Evolutionary conservation across 2,329 filamentous ascomycete genomes (phyloP).

Genomic region (Reticulascus tulasneorum): DNA sequence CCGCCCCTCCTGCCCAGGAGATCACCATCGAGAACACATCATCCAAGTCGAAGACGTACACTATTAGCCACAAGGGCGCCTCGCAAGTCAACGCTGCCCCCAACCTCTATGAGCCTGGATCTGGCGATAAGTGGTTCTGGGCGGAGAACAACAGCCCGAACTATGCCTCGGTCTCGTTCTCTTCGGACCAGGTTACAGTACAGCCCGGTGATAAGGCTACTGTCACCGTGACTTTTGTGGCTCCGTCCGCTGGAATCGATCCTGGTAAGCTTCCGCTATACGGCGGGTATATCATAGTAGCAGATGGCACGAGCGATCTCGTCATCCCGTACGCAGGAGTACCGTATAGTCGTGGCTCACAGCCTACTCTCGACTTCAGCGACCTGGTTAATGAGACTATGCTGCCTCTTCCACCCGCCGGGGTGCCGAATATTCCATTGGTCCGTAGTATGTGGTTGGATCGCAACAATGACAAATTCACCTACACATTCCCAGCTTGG

Average conservation of each 20-base stretch:
- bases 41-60: conserved; percentile 4
- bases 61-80: conserved; percentile 4
- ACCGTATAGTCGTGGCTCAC: background rate
- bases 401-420: conserved; percentile 1
- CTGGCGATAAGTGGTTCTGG: conserved; percentile 10
- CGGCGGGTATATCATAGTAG: conserved; percentile 7
- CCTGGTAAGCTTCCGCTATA: conserved; percentile 3
- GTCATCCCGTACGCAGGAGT: conserved; percentile 6
- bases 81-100: conserved; percentile 5
- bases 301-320: background rate
- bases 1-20: background rate
- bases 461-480: conserved; percentile 2
- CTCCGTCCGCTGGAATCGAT: conserved; percentile 2
- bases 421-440: conserved; percentile 2
- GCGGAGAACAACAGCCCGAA: conserved; percentile 1
- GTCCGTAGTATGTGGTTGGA: conserved; percentile 3
- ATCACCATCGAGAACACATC: conserved; percentile 9
- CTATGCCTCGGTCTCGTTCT: conserved; percentile 3
- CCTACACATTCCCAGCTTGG: conserved; percentile 7
- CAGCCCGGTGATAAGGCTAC: conserved; percentile 3
- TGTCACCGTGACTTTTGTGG: background rate
- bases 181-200: conserved; percentile 1
- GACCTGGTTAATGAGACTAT: too few relatives aligned
- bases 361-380: conserved; percentile 2
- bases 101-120: background rate